These are phyloP conservation scores for Thuja plicata DNA, from an alignment of 83 land plant genomes.

Conservation along the genomic window DNA sequence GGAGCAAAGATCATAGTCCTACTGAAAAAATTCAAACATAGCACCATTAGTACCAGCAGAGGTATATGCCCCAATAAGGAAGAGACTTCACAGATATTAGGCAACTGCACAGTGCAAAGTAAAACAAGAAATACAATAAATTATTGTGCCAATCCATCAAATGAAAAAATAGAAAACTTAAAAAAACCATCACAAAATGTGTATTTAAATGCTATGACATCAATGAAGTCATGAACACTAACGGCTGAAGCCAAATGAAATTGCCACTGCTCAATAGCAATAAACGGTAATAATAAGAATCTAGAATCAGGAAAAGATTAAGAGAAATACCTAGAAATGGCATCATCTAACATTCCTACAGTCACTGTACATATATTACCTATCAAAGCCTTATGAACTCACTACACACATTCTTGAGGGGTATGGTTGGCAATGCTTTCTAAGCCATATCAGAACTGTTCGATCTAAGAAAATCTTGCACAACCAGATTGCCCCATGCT, in stretches of 20 bases:
- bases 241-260: background rate
- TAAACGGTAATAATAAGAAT: background rate
- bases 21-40: too few species aligned
- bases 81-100: too few species aligned
- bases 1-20: too few species aligned
- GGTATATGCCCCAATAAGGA: too few species aligned
- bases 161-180: too few species aligned
- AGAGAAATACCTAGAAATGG: background rate
- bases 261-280: background rate
- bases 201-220: background rate
- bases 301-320: background rate
- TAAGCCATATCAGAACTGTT: slow-evolving; percentile 60
- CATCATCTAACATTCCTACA: background rate
- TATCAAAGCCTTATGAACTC: slow-evolving; percentile 46
- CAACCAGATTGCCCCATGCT: slow-evolving; percentile 71
- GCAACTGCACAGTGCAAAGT: too few species aligned
- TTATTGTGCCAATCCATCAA: too few species aligned
- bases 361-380: slow-evolving; percentile 15
- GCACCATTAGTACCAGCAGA: too few species aligned
- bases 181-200: too few species aligned
- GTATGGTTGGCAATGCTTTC: slow-evolving; percentile 77
- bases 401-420: slow-evolving; percentile 75
- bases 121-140: too few species aligned
- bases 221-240: background rate
- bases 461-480: slow-evolving; percentile 62